Evolutionary conservation across 441 rosid species (phyloP), one percentile per base, ranked within the genome.

Genomic region (Populus hybrid): DNA sequence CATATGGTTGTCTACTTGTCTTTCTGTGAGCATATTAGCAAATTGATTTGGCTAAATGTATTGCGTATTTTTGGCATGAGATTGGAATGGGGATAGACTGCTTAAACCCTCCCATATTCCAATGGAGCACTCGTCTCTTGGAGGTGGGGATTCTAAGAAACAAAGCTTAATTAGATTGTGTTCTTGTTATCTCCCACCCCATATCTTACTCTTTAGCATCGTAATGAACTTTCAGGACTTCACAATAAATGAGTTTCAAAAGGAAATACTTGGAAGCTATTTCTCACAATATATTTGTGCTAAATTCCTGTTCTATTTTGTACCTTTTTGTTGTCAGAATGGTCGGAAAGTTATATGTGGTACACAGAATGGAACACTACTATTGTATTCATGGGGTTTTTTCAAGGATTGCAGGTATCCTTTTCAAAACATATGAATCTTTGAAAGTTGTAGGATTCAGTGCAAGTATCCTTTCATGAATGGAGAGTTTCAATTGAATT

Each of bases 341-440:
- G 98, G 95, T 46, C 85, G 90, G 77, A 94, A 94, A 84, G 95
- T 90, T 76, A 80, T 95, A 40, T 94, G 98, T 40, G 97, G 97
- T 80, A 76, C 99, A 30, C 97, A 92, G 83, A 83, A 85, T 81
- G 99, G 99, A 82, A 89, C 83, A 28, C 70, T 95, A 78, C 84
- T 95, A 75, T 78, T 95, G 84, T 95, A 94, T 79, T 92, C 99
- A 14, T 92, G 98, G 99, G 98, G 97, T 8, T 92, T 89, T 86
- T 95, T 95, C 89, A 91, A 89, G 89, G 98, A 95, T 80, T 95
- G 98, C 92, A 94, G 95, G 99, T 92, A 85, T 79, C 69, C 69
- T 81, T 70, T 20, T 70, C 67, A 26, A 61, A 75, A 30, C 77
- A 20, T 67, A 30, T 30, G 75, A 74, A 28, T 26, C 4, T 6